A percentile compares a stretch with the other conserved stretches of the same genome.
Evolutionary conservation across 164 flowering plant species (phyloP).

Genomic region (Chloranthus sessilifolius): DNA sequence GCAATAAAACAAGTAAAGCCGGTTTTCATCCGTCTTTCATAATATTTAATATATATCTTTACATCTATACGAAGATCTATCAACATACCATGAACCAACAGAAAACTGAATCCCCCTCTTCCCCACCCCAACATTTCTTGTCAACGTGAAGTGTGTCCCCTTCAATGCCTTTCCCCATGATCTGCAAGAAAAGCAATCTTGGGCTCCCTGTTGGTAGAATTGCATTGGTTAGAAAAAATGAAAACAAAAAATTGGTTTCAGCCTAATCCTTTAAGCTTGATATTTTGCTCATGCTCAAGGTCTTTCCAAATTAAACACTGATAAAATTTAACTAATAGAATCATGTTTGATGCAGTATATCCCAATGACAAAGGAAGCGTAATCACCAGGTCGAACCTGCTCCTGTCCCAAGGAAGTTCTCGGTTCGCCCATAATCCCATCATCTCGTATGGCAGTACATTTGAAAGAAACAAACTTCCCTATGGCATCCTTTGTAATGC

Average conservation of each 20-base stretch:
- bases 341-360: too few relatives aligned
- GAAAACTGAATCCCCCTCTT: conserved; percentile 83
- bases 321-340: too few relatives aligned
- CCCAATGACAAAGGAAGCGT: conserved; percentile 5
- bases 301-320: too few relatives aligned
- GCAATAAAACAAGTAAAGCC: neutral
- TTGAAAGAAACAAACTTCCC: conserved; percentile 80
- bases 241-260: too few relatives aligned
- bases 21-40: neutral
- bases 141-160: conserved; percentile 56
- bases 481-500: conserved; percentile 74
- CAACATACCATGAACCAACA: conserved; percentile 82
- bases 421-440: conserved; percentile 78
- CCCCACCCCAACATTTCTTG: conserved; percentile 95
- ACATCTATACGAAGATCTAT: neutral
- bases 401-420: conserved; percentile 77
- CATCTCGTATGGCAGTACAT: conserved; percentile 89
- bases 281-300: too few relatives aligned
- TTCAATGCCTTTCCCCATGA: conserved; percentile 69
- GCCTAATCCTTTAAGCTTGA: too few relatives aligned
- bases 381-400: conserved; percentile 83
- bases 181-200: conserved; percentile 63
- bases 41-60: neutral
- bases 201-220: conserved; percentile 61
- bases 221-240: too few relatives aligned